Percentiles rank a stretch among this genome's conserved stretches.
Evolutionary conservation across 768 basidiomycete genomes (phyloP).

Genomic region (Auriscalpium vulgare): DNA sequence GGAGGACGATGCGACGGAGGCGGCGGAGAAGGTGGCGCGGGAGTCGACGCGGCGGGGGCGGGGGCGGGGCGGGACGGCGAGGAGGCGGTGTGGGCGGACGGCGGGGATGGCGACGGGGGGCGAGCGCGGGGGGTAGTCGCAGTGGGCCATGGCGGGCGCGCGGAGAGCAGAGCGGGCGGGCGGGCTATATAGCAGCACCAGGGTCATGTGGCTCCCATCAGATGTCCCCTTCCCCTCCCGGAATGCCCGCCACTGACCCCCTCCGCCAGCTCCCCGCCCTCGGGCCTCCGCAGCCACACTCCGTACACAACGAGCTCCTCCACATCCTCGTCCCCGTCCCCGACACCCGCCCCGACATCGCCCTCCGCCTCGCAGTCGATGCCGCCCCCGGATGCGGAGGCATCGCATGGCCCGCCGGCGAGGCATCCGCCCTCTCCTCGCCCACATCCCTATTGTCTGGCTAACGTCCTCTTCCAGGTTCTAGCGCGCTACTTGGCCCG

Average conservation of each 20-base stretch:
- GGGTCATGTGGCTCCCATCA: not conserved
- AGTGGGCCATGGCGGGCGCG: not conserved
- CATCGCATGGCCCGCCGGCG: conserved; percentile 87
- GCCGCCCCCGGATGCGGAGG: conserved; percentile 88
- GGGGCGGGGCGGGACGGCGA: not conserved
- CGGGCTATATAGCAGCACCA: not conserved
- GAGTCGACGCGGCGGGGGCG: conserved; percentile 2
- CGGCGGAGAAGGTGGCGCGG: conserved; percentile 10
- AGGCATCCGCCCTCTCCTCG: conserved; percentile 38
- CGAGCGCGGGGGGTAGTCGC: not conserved
- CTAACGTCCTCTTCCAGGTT: conserved; percentile 42
- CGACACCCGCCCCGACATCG: conserved; percentile 21
- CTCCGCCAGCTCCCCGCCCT: conserved; percentile 51
- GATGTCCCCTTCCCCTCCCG: conserved; percentile 31
- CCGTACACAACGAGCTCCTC: conserved; percentile 40
- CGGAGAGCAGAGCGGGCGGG: too few relatives aligned
- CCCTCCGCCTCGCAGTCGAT: conserved; percentile 56
- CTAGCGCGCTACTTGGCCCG: conserved; percentile 68
- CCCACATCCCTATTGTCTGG: not conserved
- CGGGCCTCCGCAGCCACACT: conserved; percentile 47
- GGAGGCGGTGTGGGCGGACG: not conserved
- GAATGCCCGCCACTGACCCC: conserved; percentile 34
- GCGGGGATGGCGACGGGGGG: not conserved
- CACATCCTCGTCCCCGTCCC: conserved; percentile 30
- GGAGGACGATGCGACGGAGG: conserved; percentile 8